Evolutionary conservation across 306 rosid species (phyloP).

Genomic region (Trifolium fragiferum): DNA sequence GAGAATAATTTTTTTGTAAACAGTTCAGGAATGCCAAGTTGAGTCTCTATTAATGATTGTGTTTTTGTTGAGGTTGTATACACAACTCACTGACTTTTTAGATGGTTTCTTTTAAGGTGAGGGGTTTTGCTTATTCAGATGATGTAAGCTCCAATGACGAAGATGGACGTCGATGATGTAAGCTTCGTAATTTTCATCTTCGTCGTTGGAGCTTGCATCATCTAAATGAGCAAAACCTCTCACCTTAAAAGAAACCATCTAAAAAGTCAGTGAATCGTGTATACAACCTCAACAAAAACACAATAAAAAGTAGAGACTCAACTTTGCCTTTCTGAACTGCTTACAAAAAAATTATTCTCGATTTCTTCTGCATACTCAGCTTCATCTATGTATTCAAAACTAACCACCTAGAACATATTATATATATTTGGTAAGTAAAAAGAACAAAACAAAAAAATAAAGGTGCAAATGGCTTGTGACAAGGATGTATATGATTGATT

Average conservation of each 20-base stretch:
- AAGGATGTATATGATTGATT: conserved; percentile 28
- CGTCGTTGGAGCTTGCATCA: conserved; percentile 87
- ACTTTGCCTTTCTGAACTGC: conserved; percentile 61
- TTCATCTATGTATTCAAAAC: conserved; percentile 89
- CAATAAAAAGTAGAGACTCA: conserved; percentile 43
- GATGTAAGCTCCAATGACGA: too few relatives aligned
- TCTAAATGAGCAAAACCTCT: conserved; percentile 90
- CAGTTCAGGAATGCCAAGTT: too few relatives aligned
- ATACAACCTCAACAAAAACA: too few relatives aligned
- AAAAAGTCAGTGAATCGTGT: conserved; percentile 35
- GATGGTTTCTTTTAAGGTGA: too few relatives aligned
- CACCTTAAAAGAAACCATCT: conserved; percentile 96
- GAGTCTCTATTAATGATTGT: too few relatives aligned
- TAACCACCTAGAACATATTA: conserved; percentile 76
- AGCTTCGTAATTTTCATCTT: conserved; percentile 94
- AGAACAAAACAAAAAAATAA: background rate
- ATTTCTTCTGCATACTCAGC: conserved; percentile 76
- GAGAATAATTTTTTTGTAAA: too few relatives aligned
- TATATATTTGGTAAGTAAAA: conserved; percentile 19
- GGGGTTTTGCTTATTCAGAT: too few relatives aligned
- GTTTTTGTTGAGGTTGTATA: too few relatives aligned
- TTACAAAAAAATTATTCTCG: too few relatives aligned
- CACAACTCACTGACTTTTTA: too few relatives aligned
- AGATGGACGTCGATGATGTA: too few relatives aligned
- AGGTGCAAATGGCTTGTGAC: background rate